These are phyloP conservation scores for Botrytis elliptica DNA, from an alignment of 2,329 filamentous ascomycete species.

Conservation along the genomic window DNA sequence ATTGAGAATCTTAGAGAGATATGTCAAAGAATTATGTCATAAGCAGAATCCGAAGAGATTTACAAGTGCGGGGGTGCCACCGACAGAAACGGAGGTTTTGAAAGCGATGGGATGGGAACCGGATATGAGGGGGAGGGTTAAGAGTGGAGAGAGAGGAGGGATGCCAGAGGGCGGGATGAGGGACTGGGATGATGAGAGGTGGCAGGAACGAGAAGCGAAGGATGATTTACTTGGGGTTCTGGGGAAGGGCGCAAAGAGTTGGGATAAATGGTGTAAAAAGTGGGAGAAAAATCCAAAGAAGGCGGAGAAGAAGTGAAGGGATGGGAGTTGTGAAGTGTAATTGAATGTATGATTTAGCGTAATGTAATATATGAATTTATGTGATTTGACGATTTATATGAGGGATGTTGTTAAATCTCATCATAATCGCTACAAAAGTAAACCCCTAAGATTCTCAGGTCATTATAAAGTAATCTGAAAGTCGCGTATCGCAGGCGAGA, in stretches of 20 bases:
- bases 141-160: slow-evolving; percentile 3
- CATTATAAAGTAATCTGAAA: no score
- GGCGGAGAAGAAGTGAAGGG: neutral
- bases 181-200: slow-evolving; percentile 24
- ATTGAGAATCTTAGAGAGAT: neutral
- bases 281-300: slow-evolving; percentile 26
- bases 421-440: no score
- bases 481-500: no score
- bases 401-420: no score
- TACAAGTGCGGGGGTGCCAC: slow-evolving; percentile 22
- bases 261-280: slow-evolving; percentile 20
- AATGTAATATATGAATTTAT: neutral
- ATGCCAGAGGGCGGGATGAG: slow-evolving; percentile 12
- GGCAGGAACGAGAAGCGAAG: slow-evolving; percentile 20
- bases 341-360: neutral
- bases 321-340: neutral
- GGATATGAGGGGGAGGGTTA: slow-evolving; percentile 17
- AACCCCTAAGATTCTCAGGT: no score
- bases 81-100: slow-evolving; percentile 22
- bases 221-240: slow-evolving; percentile 22
- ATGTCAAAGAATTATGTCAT: slow-evolving; percentile 4
- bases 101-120: slow-evolving; percentile 24
- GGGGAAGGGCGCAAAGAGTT: slow-evolving; percentile 21
- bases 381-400: no score
- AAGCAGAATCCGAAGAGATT: slow-evolving; percentile 21